A percentile compares a stretch with the other conserved stretches of the same genome.
Conservation (phyloP, 257 asterid species). For the Forsythia suspensa region DNA sequence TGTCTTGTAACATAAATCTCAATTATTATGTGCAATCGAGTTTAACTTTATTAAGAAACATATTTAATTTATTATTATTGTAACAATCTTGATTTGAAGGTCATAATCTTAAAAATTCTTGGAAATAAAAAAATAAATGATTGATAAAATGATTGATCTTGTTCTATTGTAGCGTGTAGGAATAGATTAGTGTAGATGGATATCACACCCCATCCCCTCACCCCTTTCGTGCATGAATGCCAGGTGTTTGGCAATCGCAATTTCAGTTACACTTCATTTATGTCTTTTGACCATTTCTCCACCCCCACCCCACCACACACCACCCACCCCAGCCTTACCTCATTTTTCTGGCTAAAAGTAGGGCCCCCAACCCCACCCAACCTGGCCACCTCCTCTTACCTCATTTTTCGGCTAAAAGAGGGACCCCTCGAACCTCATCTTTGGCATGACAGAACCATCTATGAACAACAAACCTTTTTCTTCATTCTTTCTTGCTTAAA, state of each 20-base stretch:
- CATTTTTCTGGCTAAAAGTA: background rate
- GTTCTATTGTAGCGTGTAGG: background rate
- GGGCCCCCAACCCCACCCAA: background rate
- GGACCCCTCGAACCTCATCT: background rate
- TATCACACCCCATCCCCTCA: background rate
- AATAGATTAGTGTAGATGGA: background rate
- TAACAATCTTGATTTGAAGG: too few relatives aligned
- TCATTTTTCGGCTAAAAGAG: background rate
- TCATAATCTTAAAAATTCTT: too few relatives aligned
- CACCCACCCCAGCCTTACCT: background rate
- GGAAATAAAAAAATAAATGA: too few relatives aligned
- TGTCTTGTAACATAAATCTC: too few relatives aligned
- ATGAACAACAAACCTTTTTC: background rate
- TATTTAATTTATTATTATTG: too few relatives aligned
- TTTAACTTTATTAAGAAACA: too few relatives aligned
- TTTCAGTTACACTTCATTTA: slow-evolving; percentile 2
- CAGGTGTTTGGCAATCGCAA: slow-evolving; percentile 29
- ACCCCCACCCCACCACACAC: background rate
- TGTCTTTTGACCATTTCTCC: slow-evolving; percentile 19
- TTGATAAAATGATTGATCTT: background rate
- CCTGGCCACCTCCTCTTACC: background rate
- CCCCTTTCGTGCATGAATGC: slow-evolving; percentile 29
- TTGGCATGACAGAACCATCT: slow-evolving; percentile 23
- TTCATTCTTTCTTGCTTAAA: background rate
- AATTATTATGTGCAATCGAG: too few relatives aligned